Percentiles rank a stretch among this genome's conserved stretches.
These are phyloP conservation scores for Vanrija sp. DNA, from an alignment of 1,284 basidiomycete species.

Conservation along the genomic window DNA sequence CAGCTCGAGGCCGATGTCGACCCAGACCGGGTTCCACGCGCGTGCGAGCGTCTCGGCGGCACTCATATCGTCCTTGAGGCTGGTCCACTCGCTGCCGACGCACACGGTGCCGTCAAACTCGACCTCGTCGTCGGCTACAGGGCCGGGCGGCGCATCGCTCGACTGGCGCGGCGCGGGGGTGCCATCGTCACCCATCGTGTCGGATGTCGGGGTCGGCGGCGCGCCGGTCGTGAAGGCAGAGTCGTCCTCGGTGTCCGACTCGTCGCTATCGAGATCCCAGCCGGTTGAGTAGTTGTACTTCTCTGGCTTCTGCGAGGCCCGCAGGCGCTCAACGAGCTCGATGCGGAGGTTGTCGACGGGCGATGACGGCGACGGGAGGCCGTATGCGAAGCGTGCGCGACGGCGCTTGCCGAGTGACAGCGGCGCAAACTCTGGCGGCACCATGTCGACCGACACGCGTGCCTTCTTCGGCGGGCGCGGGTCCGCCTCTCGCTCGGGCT, in stretches of 20 bases:
- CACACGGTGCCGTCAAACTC: slow-evolving; percentile 26
- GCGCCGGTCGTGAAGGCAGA: slow-evolving; percentile 26
- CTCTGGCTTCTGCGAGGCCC: slow-evolving; percentile 7
- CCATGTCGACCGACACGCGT: slow-evolving; percentile 17
- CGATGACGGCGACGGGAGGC: slow-evolving; percentile 34
- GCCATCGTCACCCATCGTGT: slow-evolving; percentile 15
- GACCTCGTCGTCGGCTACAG: slow-evolving; percentile 15
- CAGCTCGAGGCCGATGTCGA: neutral
- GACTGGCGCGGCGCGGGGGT: slow-evolving; percentile 8
- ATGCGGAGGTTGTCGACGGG: slow-evolving; percentile 8
- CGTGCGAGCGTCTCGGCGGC: slow-evolving; percentile 8
- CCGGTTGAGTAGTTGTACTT: slow-evolving; percentile 24
- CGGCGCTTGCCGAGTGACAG: slow-evolving; percentile 9
- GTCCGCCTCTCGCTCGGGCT: neutral
- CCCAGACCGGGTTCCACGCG: slow-evolving; percentile 8
- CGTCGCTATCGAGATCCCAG: slow-evolving; percentile 27
- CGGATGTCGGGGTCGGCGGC: slow-evolving; percentile 38
- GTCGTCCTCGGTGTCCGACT: slow-evolving; percentile 18
- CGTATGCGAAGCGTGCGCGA: slow-evolving; percentile 22
- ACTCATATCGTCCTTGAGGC: slow-evolving; percentile 15
- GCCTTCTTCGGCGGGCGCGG: neutral
- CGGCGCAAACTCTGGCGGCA: slow-evolving; percentile 33
- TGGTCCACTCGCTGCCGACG: slow-evolving; percentile 30
- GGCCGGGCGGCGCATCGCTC: neutral
- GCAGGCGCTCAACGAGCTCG: slow-evolving; percentile 27